Evolutionary conservation across 2,329 filamentous ascomycete genomes (phyloP), one percentile per base, ranked within the genome.

Genomic region (Aspergillus carbonarius): DNA sequence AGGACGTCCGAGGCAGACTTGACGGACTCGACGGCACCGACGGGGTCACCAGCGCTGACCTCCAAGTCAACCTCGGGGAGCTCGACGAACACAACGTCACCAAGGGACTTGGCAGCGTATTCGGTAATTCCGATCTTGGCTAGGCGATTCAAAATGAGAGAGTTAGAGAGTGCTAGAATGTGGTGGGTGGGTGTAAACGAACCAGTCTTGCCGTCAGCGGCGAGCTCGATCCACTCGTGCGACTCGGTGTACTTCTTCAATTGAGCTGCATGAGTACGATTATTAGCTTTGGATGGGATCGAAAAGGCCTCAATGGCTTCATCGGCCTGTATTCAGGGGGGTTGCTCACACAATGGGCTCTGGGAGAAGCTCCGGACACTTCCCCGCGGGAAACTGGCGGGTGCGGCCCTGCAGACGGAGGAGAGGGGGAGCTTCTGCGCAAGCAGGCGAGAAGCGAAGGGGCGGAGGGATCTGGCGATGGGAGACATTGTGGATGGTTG

Each of bases 1-100:
- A 96, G 89, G 82, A 99, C 96, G 76, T 99, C 95, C 63, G 91
- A 93, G n/a, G 95, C 95, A 63, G 90, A 95, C 84, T 99, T 99
- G 77, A 99, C 95, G 2, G 92, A 97, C 82, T 99, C 95, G 68
- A 99, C 93, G 60, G 93, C 92, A 66, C 95, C 95, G 67, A 98
- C 90, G 64, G 89, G 83, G 73, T 98, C 93, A 70, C 92, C 92
- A 58, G 87, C 84, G 59, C 79, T 78, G 61, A 96, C 84, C 69
- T 88, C 85, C 67, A 87, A 81, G 65, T 86, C 88, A 57, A 82
- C 73, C 66, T 88, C 82, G 57, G 95, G 95, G 30, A 99, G 89
- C 83, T 99, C 95, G 71, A 98, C 92, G 81, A 90, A 99, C 73
- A 99, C 93, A 60, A 98, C 93, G 75, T 99, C 95, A 67, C 95